These are phyloP conservation scores for Exidia glandulosa DNA, from an alignment of 768 basidiomycete genomes.

Conservation along the genomic window DNA sequence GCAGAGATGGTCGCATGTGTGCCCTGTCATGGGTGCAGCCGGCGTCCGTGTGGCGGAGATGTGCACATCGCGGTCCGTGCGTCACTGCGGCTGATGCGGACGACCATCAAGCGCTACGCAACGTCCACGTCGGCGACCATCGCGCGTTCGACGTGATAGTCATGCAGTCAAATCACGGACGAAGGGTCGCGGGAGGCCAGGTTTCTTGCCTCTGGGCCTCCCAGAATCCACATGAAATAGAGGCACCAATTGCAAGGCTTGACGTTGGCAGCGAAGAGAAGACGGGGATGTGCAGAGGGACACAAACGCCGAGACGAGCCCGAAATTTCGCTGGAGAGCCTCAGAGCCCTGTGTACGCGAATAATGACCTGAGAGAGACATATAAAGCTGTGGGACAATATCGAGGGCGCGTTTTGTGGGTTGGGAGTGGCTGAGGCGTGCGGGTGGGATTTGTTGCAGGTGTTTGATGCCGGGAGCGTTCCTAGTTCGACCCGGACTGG, in stretches of 20 bases:
- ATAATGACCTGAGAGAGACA: no score
- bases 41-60: background rate
- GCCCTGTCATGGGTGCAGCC: background rate
- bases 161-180: background rate
- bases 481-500: background rate
- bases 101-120: background rate
- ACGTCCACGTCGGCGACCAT: background rate
- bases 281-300: background rate
- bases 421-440: no score
- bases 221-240: no score
- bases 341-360: no score
- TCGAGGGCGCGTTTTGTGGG: no score
- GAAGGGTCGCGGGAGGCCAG: no score
- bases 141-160: background rate
- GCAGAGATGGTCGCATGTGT: background rate
- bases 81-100: background rate
- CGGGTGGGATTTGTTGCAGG: background rate
- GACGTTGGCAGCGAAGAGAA: background rate
- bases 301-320: no score
- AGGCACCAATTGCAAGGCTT: background rate
- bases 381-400: no score
- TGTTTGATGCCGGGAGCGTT: background rate
- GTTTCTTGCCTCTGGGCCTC: no score
- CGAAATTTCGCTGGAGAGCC: no score
- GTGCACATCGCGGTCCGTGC: background rate